Base-by-base conservation (phyloP, 352 stramenopile species). In the Lagenidium giganteum region DNA sequence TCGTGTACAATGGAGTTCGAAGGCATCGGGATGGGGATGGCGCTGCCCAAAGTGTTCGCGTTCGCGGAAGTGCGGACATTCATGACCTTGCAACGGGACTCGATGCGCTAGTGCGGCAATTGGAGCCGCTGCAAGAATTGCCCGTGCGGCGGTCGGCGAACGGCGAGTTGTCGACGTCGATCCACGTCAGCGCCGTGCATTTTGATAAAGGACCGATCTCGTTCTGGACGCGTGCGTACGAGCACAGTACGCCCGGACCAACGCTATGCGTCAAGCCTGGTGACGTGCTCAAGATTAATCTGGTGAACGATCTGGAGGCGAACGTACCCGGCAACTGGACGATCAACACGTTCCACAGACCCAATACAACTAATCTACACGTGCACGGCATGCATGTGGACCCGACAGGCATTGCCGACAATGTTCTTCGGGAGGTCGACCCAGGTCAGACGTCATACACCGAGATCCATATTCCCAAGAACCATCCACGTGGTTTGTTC, bases 361-460 rank as follows among this genome's bases (percentile, higher is more conserved):
- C 78, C 0, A 93, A 93, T 38, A 83, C 64, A 39, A 93, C 81
- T 12, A 89, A 88, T 22, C 31, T 93, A 16, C 81, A 93, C 55
- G 64, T 90, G 24, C 81, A 93, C 54, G 80, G 80, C 30, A 83
- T 89, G 67, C 80, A 93, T 56, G 70, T 89, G 30, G 80, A 85
- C 29, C 78, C 78, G n/a, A 85, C 60, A 2, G 82, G 80, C 28
- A 64, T 79, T n/a, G 67, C 67, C 5, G 77, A 92, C 60, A 91
- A 91, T 48, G 65, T 94, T 14, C 67, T 87, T n/a, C 71, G 76
- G 25, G 58, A 67, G 13, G 58, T 71, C 11, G 50, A 44, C 1
- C 76, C 82, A 2, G 79, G 82, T 1, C 61, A 86, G 42, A 59
- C 51, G 5, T 50, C 73, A 14, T 27, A 76, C 17, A 84, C 65